Conservation (phyloP, 1,284 basidiomycete species). For the Naganishia sp. region DNA sequence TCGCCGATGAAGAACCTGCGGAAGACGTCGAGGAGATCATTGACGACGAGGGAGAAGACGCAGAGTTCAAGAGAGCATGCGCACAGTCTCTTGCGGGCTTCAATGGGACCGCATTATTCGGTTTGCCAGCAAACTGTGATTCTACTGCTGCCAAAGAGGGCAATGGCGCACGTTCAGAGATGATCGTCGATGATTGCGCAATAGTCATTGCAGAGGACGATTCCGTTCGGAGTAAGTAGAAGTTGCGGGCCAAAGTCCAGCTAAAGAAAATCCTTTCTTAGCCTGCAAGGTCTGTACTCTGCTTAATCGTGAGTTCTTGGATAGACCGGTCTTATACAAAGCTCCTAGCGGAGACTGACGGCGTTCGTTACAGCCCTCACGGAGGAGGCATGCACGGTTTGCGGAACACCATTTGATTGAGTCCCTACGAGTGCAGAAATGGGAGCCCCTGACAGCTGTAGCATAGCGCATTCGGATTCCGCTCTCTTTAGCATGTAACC, state of each 20-base stretch:
- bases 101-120: constrained; percentile 13
- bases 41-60: constrained; percentile 9
- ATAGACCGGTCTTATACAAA: neutral
- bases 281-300: constrained; percentile 19
- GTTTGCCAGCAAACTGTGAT: neutral
- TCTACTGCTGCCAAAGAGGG: neutral
- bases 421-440: neutral
- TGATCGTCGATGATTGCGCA: neutral
- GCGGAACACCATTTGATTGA: constrained; percentile 13
- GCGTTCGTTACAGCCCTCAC: constrained; percentile 10
- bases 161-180: neutral
- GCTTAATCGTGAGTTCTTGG: constrained; percentile 4
- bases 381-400: constrained; percentile 5
- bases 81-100: constrained; percentile 14
- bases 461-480: too few relatives aligned
- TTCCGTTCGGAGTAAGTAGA: constrained; percentile 3
- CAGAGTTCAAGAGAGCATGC: neutral
- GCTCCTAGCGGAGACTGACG: neutral
- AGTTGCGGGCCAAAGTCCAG: neutral
- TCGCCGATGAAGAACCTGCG: constrained; percentile 9
- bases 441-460: neutral
- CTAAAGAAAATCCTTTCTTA: neutral
- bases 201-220: neutral
- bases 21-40: constrained; percentile 12
- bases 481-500: too few relatives aligned